A percentile compares a stretch with the other conserved stretches of the same genome.
phyloP scores from a whole-genome alignment of 495 filamentous ascomycete genomes.

The Hypoxylon intermedium region DNA sequence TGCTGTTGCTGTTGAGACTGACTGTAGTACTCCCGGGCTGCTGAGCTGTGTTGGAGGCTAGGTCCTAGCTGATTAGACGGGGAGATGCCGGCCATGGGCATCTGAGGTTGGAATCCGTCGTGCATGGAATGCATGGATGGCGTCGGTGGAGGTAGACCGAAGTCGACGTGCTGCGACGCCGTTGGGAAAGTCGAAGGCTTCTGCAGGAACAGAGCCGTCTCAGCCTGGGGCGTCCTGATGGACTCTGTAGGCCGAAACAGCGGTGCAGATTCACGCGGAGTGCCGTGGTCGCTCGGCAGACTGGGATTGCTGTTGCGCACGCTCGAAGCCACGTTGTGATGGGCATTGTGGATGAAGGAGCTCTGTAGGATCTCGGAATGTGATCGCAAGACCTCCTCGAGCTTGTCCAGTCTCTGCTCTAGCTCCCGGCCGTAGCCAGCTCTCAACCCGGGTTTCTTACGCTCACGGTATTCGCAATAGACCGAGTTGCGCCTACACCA shows the following conservation, averaged over 20 bases:
- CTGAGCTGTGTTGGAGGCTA: constrained; percentile 37
- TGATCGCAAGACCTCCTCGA: constrained; percentile 57
- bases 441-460: constrained; percentile 82
- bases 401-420: constrained; percentile 75
- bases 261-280: constrained; percentile 51
- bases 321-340: constrained; percentile 59
- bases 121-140: constrained; percentile 42
- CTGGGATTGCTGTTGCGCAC: constrained; percentile 51
- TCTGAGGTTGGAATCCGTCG: constrained; percentile 45
- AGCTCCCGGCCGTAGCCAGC: constrained; percentile 89
- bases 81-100: constrained; percentile 47
- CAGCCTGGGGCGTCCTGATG: constrained; percentile 61
- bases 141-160: constrained; percentile 43
- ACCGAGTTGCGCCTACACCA: constrained; percentile 85
- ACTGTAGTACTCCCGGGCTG: constrained; percentile 57
- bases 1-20: constrained; percentile 43
- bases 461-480: constrained; percentile 80
- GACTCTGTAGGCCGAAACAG: constrained; percentile 49
- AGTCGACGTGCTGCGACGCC: constrained; percentile 43
- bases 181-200: constrained; percentile 57
- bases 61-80: constrained; percentile 45
- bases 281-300: constrained; percentile 55
- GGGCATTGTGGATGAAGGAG: constrained; percentile 41
- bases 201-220: constrained; percentile 68
- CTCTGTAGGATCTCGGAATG: constrained; percentile 57